A percentile compares a stretch with the other conserved stretches of the same genome.
Conservation (phyloP, 495 filamentous ascomycete species). For the Penicillium alfredii region DNA sequence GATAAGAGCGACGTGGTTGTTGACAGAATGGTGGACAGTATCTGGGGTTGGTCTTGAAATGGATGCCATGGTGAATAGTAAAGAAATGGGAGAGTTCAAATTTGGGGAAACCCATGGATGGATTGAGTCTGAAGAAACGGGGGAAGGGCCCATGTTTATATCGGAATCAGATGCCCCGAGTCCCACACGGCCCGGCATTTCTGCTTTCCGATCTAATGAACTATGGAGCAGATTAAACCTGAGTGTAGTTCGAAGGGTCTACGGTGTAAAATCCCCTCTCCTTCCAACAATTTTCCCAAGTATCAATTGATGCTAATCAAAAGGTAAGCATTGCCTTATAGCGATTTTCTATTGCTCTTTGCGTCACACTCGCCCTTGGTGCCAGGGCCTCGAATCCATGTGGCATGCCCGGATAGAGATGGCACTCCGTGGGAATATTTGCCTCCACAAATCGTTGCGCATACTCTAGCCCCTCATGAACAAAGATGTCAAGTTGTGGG, state of each 20-base stretch:
- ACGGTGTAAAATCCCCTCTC: too few relatives aligned
- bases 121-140: too few relatives aligned
- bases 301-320: too few relatives aligned
- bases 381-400: conserved; percentile 26
- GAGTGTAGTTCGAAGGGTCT: too few relatives aligned
- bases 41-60: conserved; percentile 8
- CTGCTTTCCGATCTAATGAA: not conserved
- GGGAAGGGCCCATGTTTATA: not conserved
- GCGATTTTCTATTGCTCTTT: conserved; percentile 6
- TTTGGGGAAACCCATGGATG: too few relatives aligned
- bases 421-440: conserved; percentile 20
- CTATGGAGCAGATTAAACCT: not conserved
- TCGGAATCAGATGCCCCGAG: not conserved
- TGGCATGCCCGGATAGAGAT: conserved; percentile 25
- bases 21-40: not conserved
- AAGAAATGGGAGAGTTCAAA: not conserved
- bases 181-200: conserved; percentile 5
- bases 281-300: too few relatives aligned
- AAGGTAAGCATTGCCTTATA: conserved; percentile 9
- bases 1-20: conserved; percentile 23
- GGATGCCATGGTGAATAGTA: conserved; percentile 8
- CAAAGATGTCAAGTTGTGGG: conserved; percentile 23
- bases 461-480: conserved; percentile 20
- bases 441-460: conserved; percentile 13
- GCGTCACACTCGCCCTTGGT: not conserved